Evolutionary conservation across 1,284 basidiomycete genomes (phyloP).

Genomic region (Tilletia setariae): DNA sequence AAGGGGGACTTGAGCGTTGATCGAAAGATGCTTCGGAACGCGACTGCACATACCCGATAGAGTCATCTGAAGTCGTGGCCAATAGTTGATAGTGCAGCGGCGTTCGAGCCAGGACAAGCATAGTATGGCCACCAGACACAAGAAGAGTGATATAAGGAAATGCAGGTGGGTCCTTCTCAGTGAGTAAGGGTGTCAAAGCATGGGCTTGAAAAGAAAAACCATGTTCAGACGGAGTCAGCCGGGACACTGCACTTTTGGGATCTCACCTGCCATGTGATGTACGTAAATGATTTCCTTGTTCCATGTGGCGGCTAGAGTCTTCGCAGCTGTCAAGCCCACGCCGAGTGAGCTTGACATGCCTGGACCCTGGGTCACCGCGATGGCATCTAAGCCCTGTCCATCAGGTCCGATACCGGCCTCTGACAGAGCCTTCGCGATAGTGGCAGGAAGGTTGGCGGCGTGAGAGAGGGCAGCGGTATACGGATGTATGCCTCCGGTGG

Average conservation of each 20-base stretch:
- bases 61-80: constrained; percentile 45
- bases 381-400: constrained; percentile 37
- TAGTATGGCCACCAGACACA: constrained; percentile 51
- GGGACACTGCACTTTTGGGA: constrained; percentile 16
- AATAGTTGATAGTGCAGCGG: constrained; percentile 36
- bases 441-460: constrained; percentile 35
- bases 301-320: constrained; percentile 39
- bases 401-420: constrained; percentile 23
- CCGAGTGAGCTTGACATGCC: constrained; percentile 47
- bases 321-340: constrained; percentile 41
- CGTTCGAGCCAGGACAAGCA: constrained; percentile 40
- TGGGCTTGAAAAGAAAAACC: constrained; percentile 25
- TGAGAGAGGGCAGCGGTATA: constrained; percentile 40
- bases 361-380: constrained; percentile 51
- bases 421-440: constrained; percentile 33
- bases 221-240: background rate
- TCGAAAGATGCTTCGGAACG: background rate
- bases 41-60: constrained; percentile 33
- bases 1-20: background rate
- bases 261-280: constrained; percentile 48
- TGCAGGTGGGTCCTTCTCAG: constrained; percentile 28
- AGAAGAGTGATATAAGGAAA: constrained; percentile 50
- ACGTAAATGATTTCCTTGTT: constrained; percentile 43
- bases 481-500: constrained; percentile 46
- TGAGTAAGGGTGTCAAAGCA: constrained; percentile 36